phyloP scores from a whole-genome alignment of 768 basidiomycete species.

The Phanerochaete carnosa region DNA sequence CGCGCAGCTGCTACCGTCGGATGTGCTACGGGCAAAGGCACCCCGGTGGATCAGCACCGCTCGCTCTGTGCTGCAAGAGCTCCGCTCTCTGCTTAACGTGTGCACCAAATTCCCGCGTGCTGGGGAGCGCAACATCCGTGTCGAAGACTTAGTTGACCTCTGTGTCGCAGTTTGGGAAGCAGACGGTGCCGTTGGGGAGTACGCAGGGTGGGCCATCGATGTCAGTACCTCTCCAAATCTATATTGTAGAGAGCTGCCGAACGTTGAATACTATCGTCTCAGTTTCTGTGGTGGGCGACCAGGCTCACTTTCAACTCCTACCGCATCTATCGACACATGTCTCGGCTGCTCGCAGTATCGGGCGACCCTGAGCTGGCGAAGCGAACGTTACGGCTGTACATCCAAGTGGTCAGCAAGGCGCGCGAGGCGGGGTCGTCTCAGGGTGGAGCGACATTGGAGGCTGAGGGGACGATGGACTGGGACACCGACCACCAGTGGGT shows the following conservation, averaged over 20 bases:
- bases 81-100: constrained; percentile 61
- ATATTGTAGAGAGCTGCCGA: neutral
- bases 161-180: constrained; percentile 82
- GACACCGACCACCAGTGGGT: constrained; percentile 77
- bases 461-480: constrained; percentile 32
- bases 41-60: constrained; percentile 64
- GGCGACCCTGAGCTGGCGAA: constrained; percentile 63
- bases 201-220: constrained; percentile 78
- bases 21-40: constrained; percentile 24
- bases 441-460: constrained; percentile 16
- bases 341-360: constrained; percentile 61
- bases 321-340: constrained; percentile 81
- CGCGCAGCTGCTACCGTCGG: constrained; percentile 17
- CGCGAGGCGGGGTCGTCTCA: constrained; percentile 54
- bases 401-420: constrained; percentile 81
- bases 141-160: constrained; percentile 81
- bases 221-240: constrained; percentile 40
- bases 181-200: constrained; percentile 57
- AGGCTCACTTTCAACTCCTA: constrained; percentile 92
- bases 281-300: constrained; percentile 94
- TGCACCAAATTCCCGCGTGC: constrained; percentile 79
- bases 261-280: constrained; percentile 1
- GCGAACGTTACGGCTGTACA: constrained; percentile 76
- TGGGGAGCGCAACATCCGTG: constrained; percentile 71
- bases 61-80: constrained; percentile 66